Percentiles rank a stretch among this genome's conserved stretches.
Evolutionary conservation across 352 stramenopile genomes (phyloP).

Genomic region (Pythium aquatile): DNA sequence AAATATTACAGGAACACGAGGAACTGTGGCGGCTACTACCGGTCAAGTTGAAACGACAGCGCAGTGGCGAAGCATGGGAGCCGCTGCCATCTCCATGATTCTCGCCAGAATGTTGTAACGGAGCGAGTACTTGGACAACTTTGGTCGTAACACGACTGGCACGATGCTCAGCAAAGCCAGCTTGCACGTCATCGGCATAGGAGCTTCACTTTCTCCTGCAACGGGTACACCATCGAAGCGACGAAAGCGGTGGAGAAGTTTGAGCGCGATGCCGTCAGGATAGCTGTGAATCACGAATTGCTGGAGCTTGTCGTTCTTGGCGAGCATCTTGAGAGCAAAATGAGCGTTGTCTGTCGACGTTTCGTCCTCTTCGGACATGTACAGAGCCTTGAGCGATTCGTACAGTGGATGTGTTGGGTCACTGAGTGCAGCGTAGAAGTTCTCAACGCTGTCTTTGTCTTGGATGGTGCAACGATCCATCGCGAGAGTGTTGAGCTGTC

Average conservation of each 20-base stretch:
- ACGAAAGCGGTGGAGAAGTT: neutral
- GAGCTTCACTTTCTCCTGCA: neutral
- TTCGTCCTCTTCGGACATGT: conserved; percentile 9
- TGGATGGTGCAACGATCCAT: conserved; percentile 6
- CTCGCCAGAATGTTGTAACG: neutral
- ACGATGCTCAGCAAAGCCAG: conserved; percentile 8
- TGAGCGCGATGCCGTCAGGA: neutral
- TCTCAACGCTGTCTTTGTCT: neutral
- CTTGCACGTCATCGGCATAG: neutral
- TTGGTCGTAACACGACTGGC: neutral
- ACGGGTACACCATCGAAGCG: conserved; percentile 1
- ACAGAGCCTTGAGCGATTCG: conserved; percentile 3
- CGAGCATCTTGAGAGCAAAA: conserved; percentile 14
- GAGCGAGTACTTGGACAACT: too few relatives aligned
- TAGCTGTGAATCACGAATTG: conserved; percentile 13
- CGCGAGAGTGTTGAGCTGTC: neutral
- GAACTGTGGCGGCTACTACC: too few relatives aligned
- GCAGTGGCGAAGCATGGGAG: conserved; percentile 5
- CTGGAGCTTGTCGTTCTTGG: conserved; percentile 5
- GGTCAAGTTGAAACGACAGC: conserved; percentile 1
- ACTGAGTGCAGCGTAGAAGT: conserved; percentile 10
- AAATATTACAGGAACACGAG: too few relatives aligned
- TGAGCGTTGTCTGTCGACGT: neutral
- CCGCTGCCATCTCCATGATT: conserved; percentile 6
- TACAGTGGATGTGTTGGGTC: conserved; percentile 2